Base-by-base conservation (phyloP, 1,139 yeast genomes). In the Yamadazyma dushanensis region DNA sequence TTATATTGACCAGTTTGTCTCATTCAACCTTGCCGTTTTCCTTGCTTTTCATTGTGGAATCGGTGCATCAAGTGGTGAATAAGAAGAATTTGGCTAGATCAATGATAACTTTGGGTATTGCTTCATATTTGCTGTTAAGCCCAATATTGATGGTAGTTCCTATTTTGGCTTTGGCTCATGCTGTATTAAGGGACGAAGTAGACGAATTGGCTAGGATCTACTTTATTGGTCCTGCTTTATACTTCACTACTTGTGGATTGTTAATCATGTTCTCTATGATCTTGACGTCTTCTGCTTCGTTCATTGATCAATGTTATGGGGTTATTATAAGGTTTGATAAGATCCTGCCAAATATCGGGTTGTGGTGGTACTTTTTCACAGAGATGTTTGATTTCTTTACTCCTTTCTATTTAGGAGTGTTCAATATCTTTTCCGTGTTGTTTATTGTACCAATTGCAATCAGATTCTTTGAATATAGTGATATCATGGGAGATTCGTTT, bases 281-380 rank as follows among this genome's bases (percentile, higher is more conserved):
- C 5, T 44, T 57, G 31, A 63, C 73, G 8, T 59, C 65, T 9
- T 63, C 69, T 28, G 51, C 54, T 42, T 55, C 71, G 37, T 90
- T 84, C 51, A 33, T 88, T 3, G 53, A 59, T 13, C 74, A 80
- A 29, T 79, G 86, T 42, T 86, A 83, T 53, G 79, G 83, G 11
- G 72, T 82, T 0, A 63, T 78, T 8, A 52, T 88, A 6, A 62
- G 70, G 22, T 82, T 86, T 50, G 71, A 72, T 32, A 88, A 87
- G 44, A 77, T 88, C 44, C 71, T 79, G 5, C 96, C 96, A 16
- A 89, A 89, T 58, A 63, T 92, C 45, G 98, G 98, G 0, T 68
- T 92, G 26, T 92, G 99, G 99, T 92, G 99, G 99, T 92, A 92
- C 64, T 80, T 90, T 50, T 92, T 92, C 66, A 84, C 94, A 19